Evolutionary conservation across 495 filamentous ascomycete species (phyloP), one percentile per base, ranked within the genome.

Genomic region (Penicillium odoratum): DNA sequence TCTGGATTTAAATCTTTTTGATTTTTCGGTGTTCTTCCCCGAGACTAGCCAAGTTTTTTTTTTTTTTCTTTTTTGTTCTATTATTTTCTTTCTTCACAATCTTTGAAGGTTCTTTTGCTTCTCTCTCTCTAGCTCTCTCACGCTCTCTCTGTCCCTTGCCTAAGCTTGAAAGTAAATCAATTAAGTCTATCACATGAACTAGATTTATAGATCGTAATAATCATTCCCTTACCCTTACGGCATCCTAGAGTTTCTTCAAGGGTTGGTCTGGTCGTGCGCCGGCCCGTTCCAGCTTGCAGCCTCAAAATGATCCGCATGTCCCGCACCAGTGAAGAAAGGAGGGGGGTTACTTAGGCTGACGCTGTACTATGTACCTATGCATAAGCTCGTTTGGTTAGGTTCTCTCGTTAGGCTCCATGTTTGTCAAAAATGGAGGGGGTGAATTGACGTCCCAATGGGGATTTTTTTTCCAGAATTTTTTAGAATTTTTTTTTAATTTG

Each of bases 221-320:
- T 47, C 52, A 36, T 18, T 53, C 47, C 45, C 49, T 26, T 36
- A 33, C 58, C 60, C 53, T 59, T 66, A 63, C 63, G 49, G 21
- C 42, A 11, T 49, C 63, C 62, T 70, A 69, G 67, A 69, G 69
- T 75, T 73, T 72, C 73, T 73, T 73, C 71, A 74, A 71, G 65
- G 67, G 64, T 65, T 66, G 61, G 66, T 65, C 66, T 70, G 69
- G 68, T 73, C 69, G 74, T 79, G 75, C 76, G 73, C 69, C 76
- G 76, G 76, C 65, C 76, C 76, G 76, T 76, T 73, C 76, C 76
- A 74, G 74, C 70, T 75, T 78, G 76, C 76, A 79, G 76, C 74
- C 76, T 77, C 50, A 73, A 65, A 68, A 77, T 78, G 75, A 77
- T 78, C 74, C 75, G 76, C 76, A 78, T 70, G 60, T 72, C 69